These are phyloP conservation scores for Fusarium phyllophilum DNA, from an alignment of 2,329 filamentous ascomycete genomes.

Conservation along the genomic window DNA sequence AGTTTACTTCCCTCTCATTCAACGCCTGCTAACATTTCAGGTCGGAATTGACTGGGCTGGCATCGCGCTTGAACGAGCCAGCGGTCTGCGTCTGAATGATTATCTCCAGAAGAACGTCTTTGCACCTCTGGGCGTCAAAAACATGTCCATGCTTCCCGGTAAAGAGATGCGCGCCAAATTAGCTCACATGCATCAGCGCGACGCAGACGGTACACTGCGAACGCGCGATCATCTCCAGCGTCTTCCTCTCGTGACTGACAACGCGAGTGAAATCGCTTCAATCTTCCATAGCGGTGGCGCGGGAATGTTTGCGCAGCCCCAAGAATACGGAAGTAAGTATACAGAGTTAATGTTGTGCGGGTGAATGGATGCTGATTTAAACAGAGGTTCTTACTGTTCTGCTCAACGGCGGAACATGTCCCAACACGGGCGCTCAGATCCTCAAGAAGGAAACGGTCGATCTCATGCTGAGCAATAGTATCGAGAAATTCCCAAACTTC, in stretches of 20 bases:
- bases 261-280: constrained; percentile 53
- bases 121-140: constrained; percentile 57
- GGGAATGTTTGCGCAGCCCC: constrained; percentile 68
- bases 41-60: constrained; percentile 65
- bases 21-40: constrained; percentile 45
- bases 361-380: neutral
- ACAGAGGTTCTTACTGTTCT: constrained; percentile 68
- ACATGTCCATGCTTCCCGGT: constrained; percentile 67
- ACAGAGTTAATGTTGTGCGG: neutral
- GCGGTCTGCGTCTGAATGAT: constrained; percentile 56
- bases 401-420: constrained; percentile 71
- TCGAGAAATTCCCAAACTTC: constrained; percentile 65
- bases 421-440: constrained; percentile 64
- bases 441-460: constrained; percentile 67
- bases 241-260: constrained; percentile 53
- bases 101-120: constrained; percentile 62
- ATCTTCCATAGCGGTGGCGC: constrained; percentile 70
- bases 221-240: constrained; percentile 62
- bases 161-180: constrained; percentile 63
- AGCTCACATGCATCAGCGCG: constrained; percentile 66
- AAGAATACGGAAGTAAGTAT: constrained; percentile 66
- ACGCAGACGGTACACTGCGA: constrained; percentile 54
- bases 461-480: constrained; percentile 73
- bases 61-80: constrained; percentile 57
- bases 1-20: constrained; percentile 20